Conservation (phyloP, 2,329 filamentous ascomycete genomes). For the Colletotrichum eleusines region DNA sequence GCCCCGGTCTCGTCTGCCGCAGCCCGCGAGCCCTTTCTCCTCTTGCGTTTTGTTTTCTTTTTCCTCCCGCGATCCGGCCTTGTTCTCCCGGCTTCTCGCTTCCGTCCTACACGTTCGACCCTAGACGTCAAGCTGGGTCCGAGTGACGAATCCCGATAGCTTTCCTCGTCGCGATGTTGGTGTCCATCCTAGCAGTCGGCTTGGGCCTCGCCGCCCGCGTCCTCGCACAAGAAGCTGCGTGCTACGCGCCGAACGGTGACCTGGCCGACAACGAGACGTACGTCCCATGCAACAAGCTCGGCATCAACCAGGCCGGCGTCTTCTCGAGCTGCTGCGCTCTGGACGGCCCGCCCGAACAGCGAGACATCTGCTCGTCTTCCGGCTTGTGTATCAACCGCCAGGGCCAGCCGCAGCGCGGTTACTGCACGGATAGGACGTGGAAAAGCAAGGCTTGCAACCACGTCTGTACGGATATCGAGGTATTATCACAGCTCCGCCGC, state of each 20-base stretch:
- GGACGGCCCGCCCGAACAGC: slow-evolving; percentile 43
- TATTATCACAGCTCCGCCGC: slow-evolving; percentile 9
- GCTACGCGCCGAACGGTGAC: slow-evolving; percentile 49
- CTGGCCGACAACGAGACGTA: slow-evolving; percentile 47
- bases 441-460: slow-evolving; percentile 48
- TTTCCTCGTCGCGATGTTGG: slow-evolving; percentile 8
- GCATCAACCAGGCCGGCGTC: slow-evolving; percentile 47
- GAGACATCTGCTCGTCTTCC: slow-evolving; percentile 47
- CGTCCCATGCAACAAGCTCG: slow-evolving; percentile 51
- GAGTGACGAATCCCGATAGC: not conserved
- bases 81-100: slow-evolving; percentile 6
- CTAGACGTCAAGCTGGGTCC: not conserved
- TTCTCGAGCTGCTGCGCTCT: slow-evolving; percentile 50
- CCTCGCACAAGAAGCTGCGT: slow-evolving; percentile 37
- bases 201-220: not conserved
- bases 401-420: slow-evolving; percentile 46
- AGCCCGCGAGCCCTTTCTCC: not conserved
- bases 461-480: slow-evolving; percentile 45
- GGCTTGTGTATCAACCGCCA: slow-evolving; percentile 47
- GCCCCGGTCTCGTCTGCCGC: not conserved
- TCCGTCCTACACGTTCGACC: not conserved
- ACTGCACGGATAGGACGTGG: slow-evolving; percentile 50
- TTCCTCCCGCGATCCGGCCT: not conserved
- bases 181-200: not conserved
- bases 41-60: not conserved